phyloP scores from a whole-genome alignment of 441 rosid species.

The Populus trichocarpa region DNA sequence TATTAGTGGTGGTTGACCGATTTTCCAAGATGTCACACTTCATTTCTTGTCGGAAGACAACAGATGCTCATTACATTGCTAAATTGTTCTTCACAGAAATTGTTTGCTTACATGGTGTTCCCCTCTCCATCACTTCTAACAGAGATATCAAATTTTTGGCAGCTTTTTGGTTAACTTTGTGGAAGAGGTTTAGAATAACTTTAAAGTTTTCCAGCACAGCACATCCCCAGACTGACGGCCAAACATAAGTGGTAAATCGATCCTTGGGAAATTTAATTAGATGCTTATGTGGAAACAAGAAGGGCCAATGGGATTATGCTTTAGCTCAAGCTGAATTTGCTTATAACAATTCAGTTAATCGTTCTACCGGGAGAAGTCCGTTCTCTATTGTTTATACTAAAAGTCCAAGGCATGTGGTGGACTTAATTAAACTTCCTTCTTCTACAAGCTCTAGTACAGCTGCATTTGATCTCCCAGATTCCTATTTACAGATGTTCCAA shows the following conservation, averaged over 20 bases:
- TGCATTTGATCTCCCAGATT: background rate
- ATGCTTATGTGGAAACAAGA: background rate
- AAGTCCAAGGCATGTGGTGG: background rate
- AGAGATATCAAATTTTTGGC: background rate
- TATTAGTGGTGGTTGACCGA: background rate
- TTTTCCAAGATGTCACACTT: too few species aligned
- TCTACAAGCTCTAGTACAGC: background rate
- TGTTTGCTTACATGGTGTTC: background rate
- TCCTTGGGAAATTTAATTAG: background rate
- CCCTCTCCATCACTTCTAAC: background rate
- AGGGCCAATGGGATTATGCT: background rate
- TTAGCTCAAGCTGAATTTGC: background rate
- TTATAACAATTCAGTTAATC: background rate
- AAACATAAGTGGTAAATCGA: background rate
- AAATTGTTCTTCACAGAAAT: background rate
- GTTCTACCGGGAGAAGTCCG: background rate
- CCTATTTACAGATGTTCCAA: background rate
- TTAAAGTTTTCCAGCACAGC: background rate
- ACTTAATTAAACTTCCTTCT: background rate
- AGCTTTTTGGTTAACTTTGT: background rate
- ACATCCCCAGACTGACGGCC: background rate
- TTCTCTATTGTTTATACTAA: background rate
- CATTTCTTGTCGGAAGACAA: too few species aligned
- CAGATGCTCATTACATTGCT: background rate
- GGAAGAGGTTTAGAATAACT: background rate